Evolutionary conservation across 225 moss, liverwort and hornwort species (phyloP).

Genomic region (Straminergon stramineum): DNA sequence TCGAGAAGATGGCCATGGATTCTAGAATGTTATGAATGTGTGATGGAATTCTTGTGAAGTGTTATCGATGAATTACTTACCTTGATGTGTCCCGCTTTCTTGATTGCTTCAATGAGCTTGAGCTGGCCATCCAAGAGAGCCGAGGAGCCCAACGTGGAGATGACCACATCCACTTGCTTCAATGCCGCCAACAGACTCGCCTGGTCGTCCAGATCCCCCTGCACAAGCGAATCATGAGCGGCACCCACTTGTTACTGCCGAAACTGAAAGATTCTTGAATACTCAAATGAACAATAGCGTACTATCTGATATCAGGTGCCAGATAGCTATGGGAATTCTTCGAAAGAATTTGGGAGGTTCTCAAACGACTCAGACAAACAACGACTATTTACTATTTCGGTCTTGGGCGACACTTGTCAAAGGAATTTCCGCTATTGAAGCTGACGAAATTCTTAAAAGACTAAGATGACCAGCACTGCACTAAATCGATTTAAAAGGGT

Average conservation of each 20-base stretch:
- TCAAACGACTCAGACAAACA: no score
- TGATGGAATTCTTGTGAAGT: background rate
- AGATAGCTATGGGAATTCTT: background rate
- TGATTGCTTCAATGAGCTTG: conserved; percentile 14
- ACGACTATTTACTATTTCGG: no score
- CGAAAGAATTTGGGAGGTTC: background rate
- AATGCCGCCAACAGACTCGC: conserved; percentile 7
- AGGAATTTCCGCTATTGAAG: no score
- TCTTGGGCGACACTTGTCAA: background rate
- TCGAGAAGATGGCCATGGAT: background rate
- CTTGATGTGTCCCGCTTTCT: conserved; percentile 17
- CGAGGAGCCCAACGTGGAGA: background rate
- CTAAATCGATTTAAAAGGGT: no score
- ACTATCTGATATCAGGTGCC: no score
- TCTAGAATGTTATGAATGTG: background rate
- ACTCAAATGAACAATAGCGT: no score
- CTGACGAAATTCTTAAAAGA: background rate
- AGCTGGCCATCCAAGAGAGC: conserved; percentile 18
- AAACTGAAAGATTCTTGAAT: background rate
- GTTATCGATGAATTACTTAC: background rate
- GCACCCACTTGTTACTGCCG: background rate
- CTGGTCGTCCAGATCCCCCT: conserved; percentile 7
- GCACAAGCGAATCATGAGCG: background rate
- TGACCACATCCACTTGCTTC: conserved; percentile 19
- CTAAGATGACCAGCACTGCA: background rate